Base-by-base conservation (phyloP, 2,329 filamentous ascomycete species). In the Botrytis elliptica region DNA sequence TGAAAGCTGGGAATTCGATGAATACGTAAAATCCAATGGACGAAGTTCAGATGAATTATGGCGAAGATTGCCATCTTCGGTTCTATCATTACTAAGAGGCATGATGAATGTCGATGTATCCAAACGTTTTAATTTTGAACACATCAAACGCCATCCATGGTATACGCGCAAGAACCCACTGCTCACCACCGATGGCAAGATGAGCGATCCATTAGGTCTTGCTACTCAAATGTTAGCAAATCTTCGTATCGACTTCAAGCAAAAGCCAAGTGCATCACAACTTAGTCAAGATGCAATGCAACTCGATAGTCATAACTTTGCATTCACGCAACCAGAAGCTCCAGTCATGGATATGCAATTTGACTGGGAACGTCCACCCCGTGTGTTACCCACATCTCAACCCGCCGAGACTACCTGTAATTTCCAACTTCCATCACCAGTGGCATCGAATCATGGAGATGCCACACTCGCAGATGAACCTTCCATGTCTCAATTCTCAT, bases 211-310 rank as follows among this genome's bases (percentile, higher is more conserved):
- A 1, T 85, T 98, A 75, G 89, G 90, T 72, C 86, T 99, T 65
- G 96, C 96, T n/a, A 97, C 96, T 0, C 91, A 93, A 80, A 97
- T 99, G 93, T 91, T 99, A 72, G 93, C 97, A 81, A 92, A 90
- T 72, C 88, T 99, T 25, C 92, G 90, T 76, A 97, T 99, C 81
- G 93, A 98, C 82, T 95, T 98, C 80, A 90, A 87, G 71, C 88
- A 92, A 78, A 86, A 89, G 74, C 90, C 91, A 1, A 74, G 82
- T 76, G 57, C 85, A 82, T 76, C 81, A 77, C 75, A 83, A 80
- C 77, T 76, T 60, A 77, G 75, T 44, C 68, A 79, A 77, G 88
- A 93, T 77, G 83, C 86, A 20, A 95, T 95, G 90, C 92, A 95
- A 55, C 81, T 95, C 71, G 93, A 97, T 79, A 79, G 82, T 49